Base-by-base conservation (phyloP, 1,139 yeast species). In the Geotrichum australiense region DNA sequence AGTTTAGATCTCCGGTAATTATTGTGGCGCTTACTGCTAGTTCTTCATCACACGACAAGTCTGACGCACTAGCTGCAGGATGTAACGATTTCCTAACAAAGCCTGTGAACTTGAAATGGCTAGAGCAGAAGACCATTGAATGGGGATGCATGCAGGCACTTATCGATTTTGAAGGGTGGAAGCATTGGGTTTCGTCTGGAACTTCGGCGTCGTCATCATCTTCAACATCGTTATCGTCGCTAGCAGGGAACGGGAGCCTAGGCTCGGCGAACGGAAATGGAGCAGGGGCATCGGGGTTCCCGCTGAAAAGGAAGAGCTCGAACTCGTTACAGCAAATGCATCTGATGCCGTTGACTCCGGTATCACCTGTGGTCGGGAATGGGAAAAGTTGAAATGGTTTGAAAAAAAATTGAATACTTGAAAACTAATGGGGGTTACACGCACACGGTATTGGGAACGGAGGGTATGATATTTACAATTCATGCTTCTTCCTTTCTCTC, bases 71-170 rank as follows among this genome's bases (percentile, higher is more conserved):
- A 48, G 83, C 94, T 35, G 96, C 97, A 2, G 98, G 98, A 35
- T 91, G 98, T 64, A 91, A 91, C 58, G 98, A 91, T 62, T 91
- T 82, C 62, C 68, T 91, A 53, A 91, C 97, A n/a, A 91, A 91
- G 51, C 98, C 98, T 0, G 98, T 93, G 11, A 89, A 87, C 55
- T 70, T 91, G 55, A 87, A 80, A 31, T 91, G 98, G 98, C 69
- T 91, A 42, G 87, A 89, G 54, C 86, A 84, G 56, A 91, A 91
- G 64, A 84, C 91, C 47, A 85, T 91, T 3, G 98, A 91, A 63
- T 89, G 97, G 97, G 72, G 72, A 2, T 73, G 78, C 49, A 91
- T 91, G 98, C 98, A 91, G 65, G 97, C 97, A 1, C 68, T 91
- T 47, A 89, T 91, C 61, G 95, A 91, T 63, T 91, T 84, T 61